A percentile compares a stretch with the other conserved stretches of the same genome.
phyloP scores from a whole-genome alignment of 2,329 filamentous ascomycete genomes.

The Fusarium denticulatum region DNA sequence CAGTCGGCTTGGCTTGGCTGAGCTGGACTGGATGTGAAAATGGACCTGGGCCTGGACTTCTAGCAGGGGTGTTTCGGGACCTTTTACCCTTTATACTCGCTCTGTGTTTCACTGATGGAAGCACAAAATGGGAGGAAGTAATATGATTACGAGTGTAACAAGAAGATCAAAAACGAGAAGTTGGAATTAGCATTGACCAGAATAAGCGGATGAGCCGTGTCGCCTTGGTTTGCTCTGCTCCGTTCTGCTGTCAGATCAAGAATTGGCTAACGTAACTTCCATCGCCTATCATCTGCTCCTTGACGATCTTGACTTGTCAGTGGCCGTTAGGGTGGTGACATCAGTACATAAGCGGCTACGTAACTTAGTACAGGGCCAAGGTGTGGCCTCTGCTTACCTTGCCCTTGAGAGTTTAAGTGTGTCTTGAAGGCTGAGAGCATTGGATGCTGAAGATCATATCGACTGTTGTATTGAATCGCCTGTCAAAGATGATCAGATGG shows the following conservation, averaged over 20 bases:
- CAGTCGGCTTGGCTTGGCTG: constrained; percentile 34
- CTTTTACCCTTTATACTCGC: constrained; percentile 19
- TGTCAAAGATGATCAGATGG: constrained; percentile 7
- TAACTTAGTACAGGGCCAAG: constrained; percentile 10
- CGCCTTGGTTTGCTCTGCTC: not conserved
- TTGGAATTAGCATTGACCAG: not conserved
- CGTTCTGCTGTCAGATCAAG: constrained; percentile 30
- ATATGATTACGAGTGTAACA: not conserved
- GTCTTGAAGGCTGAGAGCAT: constrained; percentile 9
- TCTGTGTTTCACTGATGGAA: constrained; percentile 19
- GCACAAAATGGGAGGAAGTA: constrained; percentile 1
- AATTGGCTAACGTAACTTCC: not conserved
- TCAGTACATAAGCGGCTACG: constrained; percentile 24
- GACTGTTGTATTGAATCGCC: not conserved
- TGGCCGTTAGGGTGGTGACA: constrained; percentile 29
- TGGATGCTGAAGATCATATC: not conserved
- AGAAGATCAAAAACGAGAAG: not conserved
- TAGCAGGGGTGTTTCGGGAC: constrained; percentile 32
- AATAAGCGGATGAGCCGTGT: constrained; percentile 4
- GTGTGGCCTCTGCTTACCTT: constrained; percentile 23
- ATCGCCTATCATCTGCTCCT: not conserved
- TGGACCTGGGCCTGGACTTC: constrained; percentile 13
- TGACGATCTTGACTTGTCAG: constrained; percentile 24
- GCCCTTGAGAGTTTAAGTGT: constrained; percentile 8
- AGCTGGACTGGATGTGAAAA: constrained; percentile 20